phyloP scores from a whole-genome alignment of 1,284 basidiomycete genomes.

The Agaricales sp. region DNA sequence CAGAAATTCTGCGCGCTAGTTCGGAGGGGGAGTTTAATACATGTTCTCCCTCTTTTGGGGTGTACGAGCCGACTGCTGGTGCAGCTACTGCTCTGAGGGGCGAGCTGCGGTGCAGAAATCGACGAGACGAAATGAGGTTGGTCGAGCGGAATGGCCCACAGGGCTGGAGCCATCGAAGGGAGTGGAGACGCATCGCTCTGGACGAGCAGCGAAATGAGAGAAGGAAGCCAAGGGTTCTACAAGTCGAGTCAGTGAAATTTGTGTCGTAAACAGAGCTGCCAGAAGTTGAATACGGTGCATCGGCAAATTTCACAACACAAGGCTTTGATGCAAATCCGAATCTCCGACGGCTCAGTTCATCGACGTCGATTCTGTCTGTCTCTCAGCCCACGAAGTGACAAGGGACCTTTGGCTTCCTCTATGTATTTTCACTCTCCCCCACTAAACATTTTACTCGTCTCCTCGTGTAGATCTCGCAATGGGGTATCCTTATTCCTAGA shows the following conservation, averaged over 20 bases:
- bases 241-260: slow-evolving; percentile 1
- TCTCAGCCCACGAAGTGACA: too few relatives aligned
- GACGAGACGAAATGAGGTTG: background rate
- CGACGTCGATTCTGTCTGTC: background rate
- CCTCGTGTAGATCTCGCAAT: background rate
- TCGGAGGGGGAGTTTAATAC: slow-evolving; percentile 90
- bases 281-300: too few relatives aligned
- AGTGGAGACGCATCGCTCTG: slow-evolving; percentile 1
- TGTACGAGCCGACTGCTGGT: slow-evolving; percentile 69
- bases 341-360: background rate
- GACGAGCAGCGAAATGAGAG: background rate
- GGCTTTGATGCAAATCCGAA: background rate
- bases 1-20: slow-evolving; percentile 83
- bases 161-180: background rate
- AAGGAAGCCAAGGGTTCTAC: background rate
- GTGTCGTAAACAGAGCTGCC: too few relatives aligned
- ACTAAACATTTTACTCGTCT: too few relatives aligned
- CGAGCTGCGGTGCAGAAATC: background rate
- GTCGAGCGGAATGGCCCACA: background rate
- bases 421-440: too few relatives aligned
- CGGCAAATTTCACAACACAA: too few relatives aligned
- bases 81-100: slow-evolving; percentile 61
- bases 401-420: too few relatives aligned
- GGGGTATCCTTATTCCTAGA: too few relatives aligned
- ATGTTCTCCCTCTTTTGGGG: slow-evolving; percentile 62